A percentile compares a stretch with the other conserved stretches of the same genome.
These are phyloP conservation scores for Dactylorhiza incarnata DNA, from an alignment of 106 monocot species.

Conservation along the genomic window DNA sequence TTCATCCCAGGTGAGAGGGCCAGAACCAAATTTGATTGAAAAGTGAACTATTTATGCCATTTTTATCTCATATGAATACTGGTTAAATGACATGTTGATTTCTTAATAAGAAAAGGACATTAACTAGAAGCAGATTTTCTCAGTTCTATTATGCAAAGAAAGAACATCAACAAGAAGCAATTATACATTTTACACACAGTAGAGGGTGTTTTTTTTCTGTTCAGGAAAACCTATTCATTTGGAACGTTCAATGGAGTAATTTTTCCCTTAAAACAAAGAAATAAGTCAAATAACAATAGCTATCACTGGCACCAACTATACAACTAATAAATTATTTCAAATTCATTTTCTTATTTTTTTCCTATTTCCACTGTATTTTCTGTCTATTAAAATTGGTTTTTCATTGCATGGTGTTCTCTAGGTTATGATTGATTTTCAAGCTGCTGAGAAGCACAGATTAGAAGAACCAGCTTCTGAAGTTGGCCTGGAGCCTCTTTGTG, in stretches of 20 bases:
- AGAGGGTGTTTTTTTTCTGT: neutral
- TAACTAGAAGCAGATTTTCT: neutral
- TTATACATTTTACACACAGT: neutral
- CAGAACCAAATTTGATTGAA: neutral
- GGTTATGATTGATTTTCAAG: conserved; percentile 99
- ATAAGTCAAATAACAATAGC: neutral
- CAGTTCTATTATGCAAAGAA: neutral
- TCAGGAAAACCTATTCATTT: neutral
- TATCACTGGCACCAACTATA: neutral
- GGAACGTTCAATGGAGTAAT: neutral
- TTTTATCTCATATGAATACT: neutral
- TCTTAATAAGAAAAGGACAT: neutral
- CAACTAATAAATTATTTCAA: neutral
- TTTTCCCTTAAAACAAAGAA: neutral
- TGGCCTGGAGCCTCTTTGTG: conserved; percentile 93
- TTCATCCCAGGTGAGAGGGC: neutral
- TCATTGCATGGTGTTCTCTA: conserved; percentile 13
- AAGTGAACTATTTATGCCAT: neutral
- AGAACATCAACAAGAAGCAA: neutral
- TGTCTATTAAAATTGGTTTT: neutral
- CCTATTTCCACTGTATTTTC: neutral
- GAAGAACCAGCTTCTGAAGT: conserved; percentile 92
- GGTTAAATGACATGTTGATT: neutral
- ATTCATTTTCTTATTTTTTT: neutral
- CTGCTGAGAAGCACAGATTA: conserved; percentile 83